A percentile compares a stretch with the other conserved stretches of the same genome.
Evolutionary conservation across 2,329 filamentous ascomycete species (phyloP).

Genomic region (Hortaea werneckii): DNA sequence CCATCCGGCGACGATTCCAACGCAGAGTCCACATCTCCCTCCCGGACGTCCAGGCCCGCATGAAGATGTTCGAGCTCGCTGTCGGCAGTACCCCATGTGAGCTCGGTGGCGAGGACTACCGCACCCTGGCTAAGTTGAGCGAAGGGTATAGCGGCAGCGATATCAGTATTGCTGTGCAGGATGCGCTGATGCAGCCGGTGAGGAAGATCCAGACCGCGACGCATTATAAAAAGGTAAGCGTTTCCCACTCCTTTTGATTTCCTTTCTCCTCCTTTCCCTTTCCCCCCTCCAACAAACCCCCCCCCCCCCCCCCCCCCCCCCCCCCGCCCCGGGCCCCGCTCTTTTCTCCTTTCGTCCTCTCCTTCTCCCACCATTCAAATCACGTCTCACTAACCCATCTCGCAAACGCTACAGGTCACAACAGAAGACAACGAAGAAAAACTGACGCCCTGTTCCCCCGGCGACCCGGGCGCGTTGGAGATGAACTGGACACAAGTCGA

Average conservation of each 20-base stretch:
- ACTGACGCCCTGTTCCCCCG: conserved; percentile 86
- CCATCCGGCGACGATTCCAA: conserved; percentile 93
- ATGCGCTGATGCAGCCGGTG: conserved; percentile 94
- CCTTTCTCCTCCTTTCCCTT: not conserved
- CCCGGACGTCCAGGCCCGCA: conserved; percentile 75
- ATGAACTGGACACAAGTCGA: conserved; percentile 90
- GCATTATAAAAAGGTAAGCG: conserved; percentile 83
- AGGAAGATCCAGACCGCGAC: conserved; percentile 95
- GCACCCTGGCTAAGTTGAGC: conserved; percentile 66
- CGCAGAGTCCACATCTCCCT: conserved; percentile 90
- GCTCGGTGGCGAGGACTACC: conserved; percentile 66
- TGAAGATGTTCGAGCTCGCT: conserved; percentile 90
- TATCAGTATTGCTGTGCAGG: conserved; percentile 90
- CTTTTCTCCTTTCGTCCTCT: not conserved
- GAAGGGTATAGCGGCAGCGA: conserved; percentile 95
- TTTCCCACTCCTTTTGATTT: not conserved
- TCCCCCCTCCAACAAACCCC: no score
- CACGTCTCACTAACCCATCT: not conserved
- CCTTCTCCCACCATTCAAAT: not conserved
- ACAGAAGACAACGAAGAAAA: conserved; percentile 52
- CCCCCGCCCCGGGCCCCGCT: not conserved
- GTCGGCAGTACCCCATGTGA: conserved; percentile 89
- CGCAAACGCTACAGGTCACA: conserved; percentile 50
- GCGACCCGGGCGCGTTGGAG: conserved; percentile 73
- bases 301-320: not conserved